phyloP scores from a whole-genome alignment of 768 basidiomycete species.

The Lactarius tabidus region DNA sequence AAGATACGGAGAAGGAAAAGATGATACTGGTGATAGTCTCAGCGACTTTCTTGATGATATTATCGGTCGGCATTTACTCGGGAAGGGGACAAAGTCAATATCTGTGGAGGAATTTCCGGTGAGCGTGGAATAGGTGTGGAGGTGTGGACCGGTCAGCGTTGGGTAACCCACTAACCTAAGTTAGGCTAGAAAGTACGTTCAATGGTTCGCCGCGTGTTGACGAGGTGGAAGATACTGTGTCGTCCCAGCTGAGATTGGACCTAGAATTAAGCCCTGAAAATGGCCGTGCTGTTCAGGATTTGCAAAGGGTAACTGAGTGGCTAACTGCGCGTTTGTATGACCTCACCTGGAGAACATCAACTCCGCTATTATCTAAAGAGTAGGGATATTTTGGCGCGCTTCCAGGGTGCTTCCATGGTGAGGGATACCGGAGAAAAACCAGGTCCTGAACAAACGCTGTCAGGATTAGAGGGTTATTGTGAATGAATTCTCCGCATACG shows the following conservation, averaged over 20 bases:
- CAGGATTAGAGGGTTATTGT: neutral
- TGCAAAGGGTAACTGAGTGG: neutral
- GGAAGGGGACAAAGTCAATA: too few relatives aligned
- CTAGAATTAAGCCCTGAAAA: neutral
- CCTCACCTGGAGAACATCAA: constrained; percentile 1
- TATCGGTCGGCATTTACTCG: too few relatives aligned
- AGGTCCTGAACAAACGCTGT: neutral
- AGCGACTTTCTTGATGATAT: too few relatives aligned
- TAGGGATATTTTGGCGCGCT: neutral
- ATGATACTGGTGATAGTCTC: neutral
- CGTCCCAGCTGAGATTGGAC: neutral
- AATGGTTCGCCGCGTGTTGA: neutral
- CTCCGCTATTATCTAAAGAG: neutral
- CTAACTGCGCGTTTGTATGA: neutral
- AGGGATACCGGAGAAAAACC: neutral
- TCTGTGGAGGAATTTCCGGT: too few relatives aligned
- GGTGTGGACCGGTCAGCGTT: neutral
- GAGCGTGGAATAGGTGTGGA: neutral
- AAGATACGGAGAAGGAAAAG: neutral
- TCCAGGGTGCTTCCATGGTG: constrained; percentile 6
- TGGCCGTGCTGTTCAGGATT: neutral
- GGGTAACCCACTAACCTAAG: neutral
- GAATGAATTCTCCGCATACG: neutral
- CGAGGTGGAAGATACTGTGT: neutral
- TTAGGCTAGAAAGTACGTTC: neutral